Percentiles rank a stretch among this genome's conserved stretches.
These are phyloP conservation scores for Xanthoparmelia taractica DNA, from an alignment of 495 filamentous ascomycete species.

Conservation along the genomic window DNA sequence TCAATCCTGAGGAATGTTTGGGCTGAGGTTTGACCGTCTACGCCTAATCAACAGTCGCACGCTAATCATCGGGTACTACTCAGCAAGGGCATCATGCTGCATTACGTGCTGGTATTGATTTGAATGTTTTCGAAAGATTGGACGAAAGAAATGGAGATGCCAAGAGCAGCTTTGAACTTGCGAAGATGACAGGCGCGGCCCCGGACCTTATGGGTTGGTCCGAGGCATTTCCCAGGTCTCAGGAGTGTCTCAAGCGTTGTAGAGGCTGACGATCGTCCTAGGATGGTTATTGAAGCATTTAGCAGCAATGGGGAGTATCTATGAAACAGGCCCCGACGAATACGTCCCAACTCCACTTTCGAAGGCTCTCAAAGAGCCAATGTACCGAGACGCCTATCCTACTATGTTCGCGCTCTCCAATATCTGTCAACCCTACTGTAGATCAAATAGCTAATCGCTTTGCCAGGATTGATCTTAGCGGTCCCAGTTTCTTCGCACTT, in stretches of 20 bases:
- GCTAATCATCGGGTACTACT: neutral
- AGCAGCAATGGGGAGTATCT: constrained; percentile 35
- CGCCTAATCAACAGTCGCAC: neutral
- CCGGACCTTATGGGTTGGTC: neutral
- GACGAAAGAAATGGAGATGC: constrained; percentile 17
- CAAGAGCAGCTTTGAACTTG: neutral
- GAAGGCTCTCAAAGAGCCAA: constrained; percentile 32
- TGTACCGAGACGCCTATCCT: constrained; percentile 20
- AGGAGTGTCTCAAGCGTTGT: neutral
- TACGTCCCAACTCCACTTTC: constrained; percentile 34
- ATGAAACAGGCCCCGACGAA: constrained; percentile 31
- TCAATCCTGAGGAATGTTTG: neutral
- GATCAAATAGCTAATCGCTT: neutral
- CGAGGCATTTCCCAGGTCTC: neutral
- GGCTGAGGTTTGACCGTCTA: constrained; percentile 2
- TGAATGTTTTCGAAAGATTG: constrained; percentile 11
- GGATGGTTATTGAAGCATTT: constrained; percentile 29
- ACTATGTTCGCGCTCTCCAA: neutral
- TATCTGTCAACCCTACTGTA: neutral
- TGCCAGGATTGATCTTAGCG: constrained; percentile 19
- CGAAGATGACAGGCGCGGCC: neutral
- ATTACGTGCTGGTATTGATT: neutral
- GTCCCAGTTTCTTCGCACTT: constrained; percentile 28
- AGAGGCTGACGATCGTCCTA: neutral
- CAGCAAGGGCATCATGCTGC: constrained; percentile 12